Evolutionary conservation across 148 eudicot species (phyloP), one percentile per base, ranked within the genome.

Genomic region (Cornus controversa): DNA sequence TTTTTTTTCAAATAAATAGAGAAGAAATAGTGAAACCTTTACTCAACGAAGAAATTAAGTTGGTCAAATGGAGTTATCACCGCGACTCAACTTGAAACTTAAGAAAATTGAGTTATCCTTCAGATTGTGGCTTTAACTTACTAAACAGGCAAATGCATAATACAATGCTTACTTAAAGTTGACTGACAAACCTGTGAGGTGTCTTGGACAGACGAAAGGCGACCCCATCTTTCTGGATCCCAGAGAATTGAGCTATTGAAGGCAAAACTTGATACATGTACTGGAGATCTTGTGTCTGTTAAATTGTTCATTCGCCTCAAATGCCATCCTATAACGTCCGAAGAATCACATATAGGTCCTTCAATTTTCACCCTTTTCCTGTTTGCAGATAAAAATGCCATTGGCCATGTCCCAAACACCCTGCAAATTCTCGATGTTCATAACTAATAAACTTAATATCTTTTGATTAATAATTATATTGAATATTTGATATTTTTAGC

Each of bases 161-260:
- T 16, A 13, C 1, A 60, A 7, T 18, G 20, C 8, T 60, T 18
- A 6, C 6, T 60, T 60, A 4, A 40, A 11, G 0, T 8, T 18
- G 2, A 2, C 42, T 22, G 7, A 10, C 22, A 42, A 70, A 96
- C 99, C 99, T 93, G 97, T 14, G 94, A 86, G 76, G 89, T 77
- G 73, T 84, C 86, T 79, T 89, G 93, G 47, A 85, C 81, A 23
- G 93, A 86, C 25, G 99, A 85, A 9, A 85, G 84, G 63, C 98
- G 90, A 5, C 99, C 99, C 99, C 99, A 96, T 63, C 99, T 84
- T 75, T 93, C 99, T 4, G 99, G 99, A 81, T 96, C 99, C 99
- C 99, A 96, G 1, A 96, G 93, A 74, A 96, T 89, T 5, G 99
- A 96, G 79, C 98, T 96, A 66, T 93, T 96, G 85, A 96, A 96